phyloP scores from a whole-genome alignment of 2,329 filamentous ascomycete genomes.

The Hymenoscyphus fructigenus region DNA sequence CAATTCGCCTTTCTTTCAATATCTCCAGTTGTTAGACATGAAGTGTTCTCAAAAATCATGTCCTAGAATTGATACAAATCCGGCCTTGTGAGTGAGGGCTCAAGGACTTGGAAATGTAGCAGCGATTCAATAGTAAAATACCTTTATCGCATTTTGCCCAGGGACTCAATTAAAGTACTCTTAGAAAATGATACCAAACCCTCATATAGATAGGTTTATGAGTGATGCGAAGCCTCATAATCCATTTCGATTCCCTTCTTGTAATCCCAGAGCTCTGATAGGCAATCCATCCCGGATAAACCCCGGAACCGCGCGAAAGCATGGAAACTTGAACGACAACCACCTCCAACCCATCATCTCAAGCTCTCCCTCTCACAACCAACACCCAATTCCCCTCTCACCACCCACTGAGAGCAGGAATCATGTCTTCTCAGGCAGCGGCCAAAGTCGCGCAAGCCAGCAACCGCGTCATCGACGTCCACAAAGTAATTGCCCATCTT shows the following conservation, averaged over 20 bases:
- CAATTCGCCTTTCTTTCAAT: background rate
- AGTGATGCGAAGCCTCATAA: background rate
- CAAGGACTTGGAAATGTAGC: background rate
- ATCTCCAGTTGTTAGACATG: background rate
- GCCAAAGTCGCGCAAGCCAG: constrained; percentile 57
- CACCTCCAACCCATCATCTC: constrained; percentile 1
- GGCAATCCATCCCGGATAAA: constrained; percentile 5
- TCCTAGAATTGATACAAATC: background rate
- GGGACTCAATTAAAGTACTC: background rate
- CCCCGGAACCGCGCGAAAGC: background rate
- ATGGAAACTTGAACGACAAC: constrained; percentile 6
- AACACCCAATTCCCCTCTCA: constrained; percentile 30
- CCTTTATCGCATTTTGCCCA: background rate
- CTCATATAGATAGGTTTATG: background rate
- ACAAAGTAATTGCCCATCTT: constrained; percentile 49
- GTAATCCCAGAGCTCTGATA: constrained; percentile 2
- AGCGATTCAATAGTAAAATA: background rate
- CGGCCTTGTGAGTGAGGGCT: background rate
- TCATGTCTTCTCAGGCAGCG: constrained; percentile 49
- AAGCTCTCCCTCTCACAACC: constrained; percentile 20
- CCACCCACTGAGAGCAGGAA: constrained; percentile 22
- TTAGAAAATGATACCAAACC: background rate
- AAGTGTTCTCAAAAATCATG: background rate
- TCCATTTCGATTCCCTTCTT: background rate
- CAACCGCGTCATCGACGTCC: constrained; percentile 54